A percentile compares a stretch with the other conserved stretches of the same genome.
Evolutionary conservation across 495 filamentous ascomycete genomes (phyloP).

Genomic region (Geopyxis carbonaria): DNA sequence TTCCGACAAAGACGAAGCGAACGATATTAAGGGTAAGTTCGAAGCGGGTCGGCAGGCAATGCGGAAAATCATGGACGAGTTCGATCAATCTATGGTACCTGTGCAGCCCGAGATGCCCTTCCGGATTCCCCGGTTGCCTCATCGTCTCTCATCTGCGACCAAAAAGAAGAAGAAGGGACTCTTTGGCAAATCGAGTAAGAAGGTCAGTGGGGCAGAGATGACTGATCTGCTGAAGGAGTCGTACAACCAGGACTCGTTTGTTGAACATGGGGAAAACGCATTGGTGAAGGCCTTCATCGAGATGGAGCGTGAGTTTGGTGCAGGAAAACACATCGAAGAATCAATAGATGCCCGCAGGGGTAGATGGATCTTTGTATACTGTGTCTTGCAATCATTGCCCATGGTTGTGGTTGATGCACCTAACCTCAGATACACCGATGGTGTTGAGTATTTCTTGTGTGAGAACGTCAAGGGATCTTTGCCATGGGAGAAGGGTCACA

Average conservation of each 20-base stretch:
- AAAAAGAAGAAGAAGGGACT: conserved; percentile 43
- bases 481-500: conserved; percentile 68
- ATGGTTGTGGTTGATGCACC: conserved; percentile 80
- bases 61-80: conserved; percentile 63
- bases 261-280: conserved; percentile 37
- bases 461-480: conserved; percentile 63
- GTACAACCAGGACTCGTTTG: conserved; percentile 52
- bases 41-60: conserved; percentile 36
- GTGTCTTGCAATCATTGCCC: conserved; percentile 74
- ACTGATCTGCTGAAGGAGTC: conserved; percentile 52
- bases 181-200: conserved; percentile 39
- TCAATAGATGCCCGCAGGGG: conserved; percentile 62
- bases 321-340: conserved; percentile 53
- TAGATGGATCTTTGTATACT: conserved; percentile 91
- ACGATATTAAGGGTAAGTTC: conserved; percentile 29
- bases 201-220: conserved; percentile 64
- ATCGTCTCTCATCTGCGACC: conserved; percentile 32
- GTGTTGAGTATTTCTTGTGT: conserved; percentile 94
- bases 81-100: conserved; percentile 71
- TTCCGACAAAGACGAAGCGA: conserved; percentile 26
- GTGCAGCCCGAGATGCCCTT: conserved; percentile 85
- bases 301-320: conserved; percentile 61
- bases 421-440: conserved; percentile 54
- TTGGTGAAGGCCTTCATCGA: conserved; percentile 69
- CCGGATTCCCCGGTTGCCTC: conserved; percentile 66